Evolutionary conservation across 139 green algal species (phyloP).

Genomic region (Micromonas pusilla): DNA sequence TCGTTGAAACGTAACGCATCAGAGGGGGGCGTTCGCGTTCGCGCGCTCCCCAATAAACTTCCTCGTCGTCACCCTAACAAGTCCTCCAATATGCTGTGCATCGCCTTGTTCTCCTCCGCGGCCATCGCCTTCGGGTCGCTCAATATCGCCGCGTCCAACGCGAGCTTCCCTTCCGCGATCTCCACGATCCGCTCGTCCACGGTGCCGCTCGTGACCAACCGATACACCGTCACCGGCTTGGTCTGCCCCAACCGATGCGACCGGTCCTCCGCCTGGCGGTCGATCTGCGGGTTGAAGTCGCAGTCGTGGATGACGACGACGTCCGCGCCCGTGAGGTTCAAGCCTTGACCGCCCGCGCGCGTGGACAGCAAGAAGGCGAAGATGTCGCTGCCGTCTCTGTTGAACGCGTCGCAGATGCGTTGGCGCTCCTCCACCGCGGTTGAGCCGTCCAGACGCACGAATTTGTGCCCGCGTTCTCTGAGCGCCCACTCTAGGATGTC

Average conservation of each 20-base stretch:
- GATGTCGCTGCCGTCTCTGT: conserved; percentile 50
- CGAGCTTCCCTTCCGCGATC: conserved; percentile 78
- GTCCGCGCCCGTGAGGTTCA: conserved; percentile 92
- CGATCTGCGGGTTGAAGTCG: conserved; percentile 87
- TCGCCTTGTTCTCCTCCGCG: conserved; percentile 8
- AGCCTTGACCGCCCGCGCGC: conserved; percentile 79
- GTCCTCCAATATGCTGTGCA: conserved; percentile 5
- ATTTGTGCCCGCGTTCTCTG: conserved; percentile 51
- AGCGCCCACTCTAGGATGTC: conserved; percentile 87
- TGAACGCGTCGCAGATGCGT: conserved; percentile 75
- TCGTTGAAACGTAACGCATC: no score
- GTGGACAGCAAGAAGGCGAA: conserved; percentile 92
- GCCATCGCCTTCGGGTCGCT: not conserved
- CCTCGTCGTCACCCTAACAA: not conserved
- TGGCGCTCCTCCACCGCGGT: conserved; percentile 53
- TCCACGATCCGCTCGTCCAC: conserved; percentile 79
- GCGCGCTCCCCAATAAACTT: no score
- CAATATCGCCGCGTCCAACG: conserved; percentile 35
- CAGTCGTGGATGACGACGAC: conserved; percentile 91
- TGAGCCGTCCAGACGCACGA: conserved; percentile 74
- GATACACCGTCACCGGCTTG: conserved; percentile 74
- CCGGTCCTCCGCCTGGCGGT: conserved; percentile 62
- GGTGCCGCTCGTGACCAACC: conserved; percentile 67
- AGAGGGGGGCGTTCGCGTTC: no score
- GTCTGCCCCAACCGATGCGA: conserved; percentile 72